Percentiles rank a stretch among this genome's conserved stretches.
phyloP scores from a whole-genome alignment of 1,139 yeast species.

The Hyphopichia fennica region DNA sequence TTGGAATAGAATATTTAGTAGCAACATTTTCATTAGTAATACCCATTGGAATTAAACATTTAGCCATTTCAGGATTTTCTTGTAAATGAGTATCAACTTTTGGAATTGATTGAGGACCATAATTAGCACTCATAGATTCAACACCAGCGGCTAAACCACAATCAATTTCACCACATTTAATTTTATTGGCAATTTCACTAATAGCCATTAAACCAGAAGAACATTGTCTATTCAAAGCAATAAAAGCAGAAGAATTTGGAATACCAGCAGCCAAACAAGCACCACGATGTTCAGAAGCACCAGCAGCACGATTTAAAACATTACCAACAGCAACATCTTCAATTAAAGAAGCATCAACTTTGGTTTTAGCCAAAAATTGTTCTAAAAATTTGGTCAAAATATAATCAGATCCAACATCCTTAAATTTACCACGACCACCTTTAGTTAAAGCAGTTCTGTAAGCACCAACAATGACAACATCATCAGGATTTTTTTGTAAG shows the following conservation, averaged over 20 bases:
- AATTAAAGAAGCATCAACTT: slow-evolving; percentile 64
- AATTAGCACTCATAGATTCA: slow-evolving; percentile 86
- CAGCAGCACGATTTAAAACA: slow-evolving; percentile 87
- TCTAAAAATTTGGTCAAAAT: slow-evolving; percentile 62
- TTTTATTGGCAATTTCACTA: slow-evolving; percentile 86
- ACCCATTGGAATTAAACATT: slow-evolving; percentile 71
- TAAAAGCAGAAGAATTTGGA: slow-evolving; percentile 64
- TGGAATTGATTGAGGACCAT: slow-evolving; percentile 72
- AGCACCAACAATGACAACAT: slow-evolving; percentile 84
- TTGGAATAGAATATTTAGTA: slow-evolving; percentile 57
- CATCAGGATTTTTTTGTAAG: slow-evolving; percentile 69
- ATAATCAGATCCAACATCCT: slow-evolving; percentile 75
- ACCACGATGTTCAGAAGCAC: slow-evolving; percentile 90
- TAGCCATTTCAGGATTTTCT: slow-evolving; percentile 29
- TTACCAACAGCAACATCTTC: slow-evolving; percentile 89
- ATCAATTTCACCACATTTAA: slow-evolving; percentile 81
- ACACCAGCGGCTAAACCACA: slow-evolving; percentile 91
- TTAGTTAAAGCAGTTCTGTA: slow-evolving; percentile 87
- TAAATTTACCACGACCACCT: slow-evolving; percentile 82
- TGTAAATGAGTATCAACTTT: slow-evolving; percentile 52
- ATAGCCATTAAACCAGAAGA: slow-evolving; percentile 92
- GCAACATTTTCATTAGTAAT: slow-evolving; percentile 50
- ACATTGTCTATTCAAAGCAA: slow-evolving; percentile 90
- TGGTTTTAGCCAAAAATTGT: slow-evolving; percentile 58
- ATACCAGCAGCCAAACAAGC: slow-evolving; percentile 55